Percentiles rank a stretch among this genome's conserved stretches.
Conservation (phyloP, 2,329 filamentous ascomycete species). For the Aaosphaeria arxii region DNA sequence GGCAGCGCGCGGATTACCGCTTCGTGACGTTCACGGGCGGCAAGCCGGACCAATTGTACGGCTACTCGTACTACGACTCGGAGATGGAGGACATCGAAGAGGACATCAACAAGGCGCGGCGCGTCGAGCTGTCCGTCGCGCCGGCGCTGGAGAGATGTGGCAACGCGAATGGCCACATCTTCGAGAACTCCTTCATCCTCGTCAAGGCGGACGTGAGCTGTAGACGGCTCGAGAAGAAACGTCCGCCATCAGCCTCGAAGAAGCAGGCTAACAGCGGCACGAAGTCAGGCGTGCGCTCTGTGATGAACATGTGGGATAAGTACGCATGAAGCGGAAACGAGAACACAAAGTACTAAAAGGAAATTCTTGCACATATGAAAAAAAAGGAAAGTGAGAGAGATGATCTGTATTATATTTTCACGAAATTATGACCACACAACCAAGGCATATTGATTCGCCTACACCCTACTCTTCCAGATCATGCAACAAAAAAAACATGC, state of each 20-base stretch:
- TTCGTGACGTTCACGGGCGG: slow-evolving; percentile 37
- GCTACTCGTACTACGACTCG: slow-evolving; percentile 34
- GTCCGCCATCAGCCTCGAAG: slow-evolving; percentile 1
- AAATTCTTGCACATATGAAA: too few relatives aligned
- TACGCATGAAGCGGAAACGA: not conserved
- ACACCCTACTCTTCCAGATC: too few relatives aligned
- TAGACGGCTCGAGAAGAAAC: slow-evolving; percentile 26
- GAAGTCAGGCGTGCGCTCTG: slow-evolving; percentile 1
- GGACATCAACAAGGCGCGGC: slow-evolving; percentile 20
- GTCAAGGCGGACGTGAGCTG: slow-evolving; percentile 38
- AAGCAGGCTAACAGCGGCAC: not conserved
- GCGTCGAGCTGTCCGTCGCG: slow-evolving; percentile 33
- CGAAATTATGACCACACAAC: too few relatives aligned
- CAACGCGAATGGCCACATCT: slow-evolving; percentile 37
- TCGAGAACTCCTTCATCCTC: slow-evolving; percentile 36
- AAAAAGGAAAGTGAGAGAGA: too few relatives aligned
- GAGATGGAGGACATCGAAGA: slow-evolving; percentile 38
- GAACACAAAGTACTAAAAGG: too few relatives aligned
- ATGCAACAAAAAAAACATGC: too few relatives aligned
- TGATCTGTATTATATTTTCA: too few relatives aligned
- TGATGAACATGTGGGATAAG: slow-evolving; percentile 5
- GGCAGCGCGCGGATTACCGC: slow-evolving; percentile 34
- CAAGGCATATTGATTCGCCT: too few relatives aligned
- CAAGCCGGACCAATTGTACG: slow-evolving; percentile 28
- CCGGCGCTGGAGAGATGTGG: slow-evolving; percentile 37